A percentile compares a stretch with the other conserved stretches of the same genome.
These are phyloP conservation scores for Chenopodium formosanum DNA, from an alignment of 148 eudicot genomes.

Conservation along the genomic window DNA sequence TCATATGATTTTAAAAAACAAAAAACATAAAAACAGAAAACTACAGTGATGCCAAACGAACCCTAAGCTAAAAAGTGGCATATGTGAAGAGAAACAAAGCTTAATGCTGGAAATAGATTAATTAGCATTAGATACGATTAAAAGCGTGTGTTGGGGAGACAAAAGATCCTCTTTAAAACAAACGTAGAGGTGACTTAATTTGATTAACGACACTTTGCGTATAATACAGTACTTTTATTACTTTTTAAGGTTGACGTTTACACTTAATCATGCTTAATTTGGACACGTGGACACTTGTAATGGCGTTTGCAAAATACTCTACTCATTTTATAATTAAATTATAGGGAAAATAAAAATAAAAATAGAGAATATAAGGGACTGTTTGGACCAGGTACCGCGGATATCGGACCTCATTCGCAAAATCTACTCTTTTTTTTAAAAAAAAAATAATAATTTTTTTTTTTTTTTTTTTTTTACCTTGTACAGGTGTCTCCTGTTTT, in stretches of 20 bases:
- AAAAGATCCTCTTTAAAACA: not conserved
- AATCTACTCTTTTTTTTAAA: too few relatives aligned
- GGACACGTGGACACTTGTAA: slow-evolving; percentile 10
- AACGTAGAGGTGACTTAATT: not conserved
- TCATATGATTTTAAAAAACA: too few relatives aligned
- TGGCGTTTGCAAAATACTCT: not conserved
- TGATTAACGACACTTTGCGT: slow-evolving; percentile 16
- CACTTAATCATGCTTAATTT: not conserved
- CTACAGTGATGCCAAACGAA: too few relatives aligned
- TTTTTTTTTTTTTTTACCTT: not conserved
- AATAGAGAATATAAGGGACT: not conserved
- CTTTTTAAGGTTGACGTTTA: slow-evolving; percentile 29
- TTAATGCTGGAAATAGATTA: too few relatives aligned
- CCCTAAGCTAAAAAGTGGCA: too few relatives aligned
- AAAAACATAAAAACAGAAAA: too few relatives aligned
- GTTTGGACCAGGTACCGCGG: not conserved
- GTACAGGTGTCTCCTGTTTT: not conserved
- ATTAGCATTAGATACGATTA: too few relatives aligned
- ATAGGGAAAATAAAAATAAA: not conserved
- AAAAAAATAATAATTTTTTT: too few relatives aligned
- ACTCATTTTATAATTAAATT: not conserved
- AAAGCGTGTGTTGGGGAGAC: not conserved
- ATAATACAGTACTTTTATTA: not conserved
- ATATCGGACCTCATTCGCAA: not conserved
- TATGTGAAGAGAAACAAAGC: too few relatives aligned